A percentile compares a stretch with the other conserved stretches of the same genome.
Evolutionary conservation across 148 eudicot genomes (phyloP).

Genomic region (Rhododendron griersonianum): DNA sequence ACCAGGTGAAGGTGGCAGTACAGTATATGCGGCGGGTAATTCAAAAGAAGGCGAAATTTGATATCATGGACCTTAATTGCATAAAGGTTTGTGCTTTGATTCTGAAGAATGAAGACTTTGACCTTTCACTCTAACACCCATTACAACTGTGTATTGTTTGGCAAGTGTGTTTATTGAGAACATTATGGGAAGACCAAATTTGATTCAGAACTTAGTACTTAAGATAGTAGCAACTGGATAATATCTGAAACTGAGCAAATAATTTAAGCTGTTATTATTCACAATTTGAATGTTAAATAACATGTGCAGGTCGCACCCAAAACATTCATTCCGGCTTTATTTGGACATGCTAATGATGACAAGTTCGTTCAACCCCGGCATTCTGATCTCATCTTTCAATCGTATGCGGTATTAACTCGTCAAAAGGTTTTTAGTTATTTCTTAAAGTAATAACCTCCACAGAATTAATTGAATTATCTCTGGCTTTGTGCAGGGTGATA

Average conservation of each 20-base stretch:
- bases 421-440: neutral
- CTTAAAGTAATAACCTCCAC: neutral
- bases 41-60: slow-evolving; percentile 83
- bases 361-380: slow-evolving; percentile 75
- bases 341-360: slow-evolving; percentile 90
- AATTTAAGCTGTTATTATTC: neutral
- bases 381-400: slow-evolving; percentile 63
- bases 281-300: neutral
- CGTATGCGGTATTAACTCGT: slow-evolving; percentile 50
- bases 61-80: slow-evolving; percentile 76
- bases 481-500: slow-evolving; percentile 67
- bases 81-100: slow-evolving; percentile 41
- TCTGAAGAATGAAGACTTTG: slow-evolving; percentile 11
- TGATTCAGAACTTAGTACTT: neutral
- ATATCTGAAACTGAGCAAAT: neutral
- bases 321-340: slow-evolving; percentile 76
- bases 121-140: neutral
- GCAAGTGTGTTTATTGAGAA: neutral
- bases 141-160: neutral
- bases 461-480: neutral
- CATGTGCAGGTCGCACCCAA: slow-evolving; percentile 67
- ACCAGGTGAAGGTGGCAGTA: slow-evolving; percentile 79
- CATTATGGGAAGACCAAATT: neutral
- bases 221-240: neutral
- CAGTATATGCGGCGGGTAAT: slow-evolving; percentile 88